phyloP scores from a whole-genome alignment of 192 early-diverging fungal species.

The Linnemannia zychae region DNA sequence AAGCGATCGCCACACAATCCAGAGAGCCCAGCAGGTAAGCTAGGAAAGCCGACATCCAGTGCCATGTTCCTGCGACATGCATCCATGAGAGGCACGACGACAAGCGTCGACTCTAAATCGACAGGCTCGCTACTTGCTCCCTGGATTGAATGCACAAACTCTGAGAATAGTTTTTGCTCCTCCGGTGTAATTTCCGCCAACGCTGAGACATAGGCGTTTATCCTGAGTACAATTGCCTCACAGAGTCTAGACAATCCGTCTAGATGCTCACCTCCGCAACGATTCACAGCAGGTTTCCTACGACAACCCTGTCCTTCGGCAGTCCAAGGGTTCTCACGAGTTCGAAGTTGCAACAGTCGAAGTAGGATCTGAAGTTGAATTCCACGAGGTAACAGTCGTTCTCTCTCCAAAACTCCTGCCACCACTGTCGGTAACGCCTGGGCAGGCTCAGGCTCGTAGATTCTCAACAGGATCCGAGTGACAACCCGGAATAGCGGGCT shows the following conservation, averaged over 20 bases:
- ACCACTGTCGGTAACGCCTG: not conserved
- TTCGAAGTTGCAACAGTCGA: conserved; percentile 14
- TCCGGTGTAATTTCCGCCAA: not conserved
- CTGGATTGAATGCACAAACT: not conserved
- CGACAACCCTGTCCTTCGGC: not conserved
- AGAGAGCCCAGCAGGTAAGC: not conserved
- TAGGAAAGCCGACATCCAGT: not conserved
- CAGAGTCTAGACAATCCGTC: conserved; percentile 24
- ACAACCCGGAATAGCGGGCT: conserved; percentile 14
- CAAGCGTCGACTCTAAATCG: conserved; percentile 26
- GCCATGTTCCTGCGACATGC: conserved; percentile 11
- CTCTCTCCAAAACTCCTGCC: not conserved
- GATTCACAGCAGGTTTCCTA: not conserved
- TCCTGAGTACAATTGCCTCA: conserved; percentile 1
- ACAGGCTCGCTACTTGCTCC: not conserved
- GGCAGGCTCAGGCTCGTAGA: not conserved
- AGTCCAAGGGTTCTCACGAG: not conserved
- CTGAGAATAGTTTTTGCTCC: not conserved
- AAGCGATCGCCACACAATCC: conserved; percentile 15
- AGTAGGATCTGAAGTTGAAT: conserved; percentile 20
- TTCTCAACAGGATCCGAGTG: not conserved
- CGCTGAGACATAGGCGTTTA: conserved; percentile 7
- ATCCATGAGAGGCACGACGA: conserved; percentile 1
- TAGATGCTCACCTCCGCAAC: conserved; percentile 11
- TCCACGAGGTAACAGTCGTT: not conserved